A percentile compares a stretch with the other conserved stretches of the same genome.
These are phyloP conservation scores for Violaceomyces palustris DNA, from an alignment of 1,284 basidiomycete species.

Conservation along the genomic window DNA sequence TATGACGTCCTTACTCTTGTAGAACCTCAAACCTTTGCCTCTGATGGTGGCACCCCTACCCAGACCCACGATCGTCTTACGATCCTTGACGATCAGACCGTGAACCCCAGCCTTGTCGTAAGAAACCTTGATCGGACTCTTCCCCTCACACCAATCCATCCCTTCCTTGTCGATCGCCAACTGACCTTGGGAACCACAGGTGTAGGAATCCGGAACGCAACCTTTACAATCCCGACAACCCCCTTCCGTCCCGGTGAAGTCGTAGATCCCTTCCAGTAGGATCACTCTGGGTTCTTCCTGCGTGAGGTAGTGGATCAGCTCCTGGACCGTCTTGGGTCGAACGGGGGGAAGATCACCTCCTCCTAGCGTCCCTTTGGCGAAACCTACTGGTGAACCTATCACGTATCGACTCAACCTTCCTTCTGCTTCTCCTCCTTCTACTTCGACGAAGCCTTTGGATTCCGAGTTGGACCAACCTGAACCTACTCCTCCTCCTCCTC, in stretches of 20 bases:
- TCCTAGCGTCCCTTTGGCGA: constrained; percentile 52
- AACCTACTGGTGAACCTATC: too few species aligned
- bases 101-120: constrained; percentile 37
- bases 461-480: too few species aligned
- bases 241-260: constrained; percentile 46
- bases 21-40: constrained; percentile 28
- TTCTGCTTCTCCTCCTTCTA: too few species aligned
- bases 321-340: constrained; percentile 46
- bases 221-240: constrained; percentile 43
- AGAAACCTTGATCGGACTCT: constrained; percentile 5
- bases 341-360: constrained; percentile 50
- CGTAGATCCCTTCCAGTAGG: constrained; percentile 49
- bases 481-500: too few species aligned
- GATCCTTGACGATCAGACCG: constrained; percentile 3
- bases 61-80: constrained; percentile 19
- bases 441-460: too few species aligned
- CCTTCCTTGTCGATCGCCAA: constrained; percentile 47
- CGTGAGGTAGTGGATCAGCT: constrained; percentile 50
- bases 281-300: constrained; percentile 51
- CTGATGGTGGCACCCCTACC: constrained; percentile 48
- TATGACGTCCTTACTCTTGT: constrained; percentile 47
- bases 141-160: constrained; percentile 49
- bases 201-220: constrained; percentile 28
- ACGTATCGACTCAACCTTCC: too few species aligned
- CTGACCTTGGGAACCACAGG: constrained; percentile 51